Conservation (phyloP, 306 rosid species). For the Erythrophleum fordii region DNA sequence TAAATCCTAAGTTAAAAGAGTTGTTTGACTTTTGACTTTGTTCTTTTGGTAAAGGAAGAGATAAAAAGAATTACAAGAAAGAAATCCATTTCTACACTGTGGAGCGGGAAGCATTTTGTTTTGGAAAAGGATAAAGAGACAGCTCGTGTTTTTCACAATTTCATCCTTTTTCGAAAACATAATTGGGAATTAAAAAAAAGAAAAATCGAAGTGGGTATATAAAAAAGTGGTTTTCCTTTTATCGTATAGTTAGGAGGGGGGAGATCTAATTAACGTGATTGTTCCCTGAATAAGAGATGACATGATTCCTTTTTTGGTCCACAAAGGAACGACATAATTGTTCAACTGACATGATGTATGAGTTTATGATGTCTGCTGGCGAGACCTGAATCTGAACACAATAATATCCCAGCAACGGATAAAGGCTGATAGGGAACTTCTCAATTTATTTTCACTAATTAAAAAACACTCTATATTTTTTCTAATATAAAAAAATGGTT, state of each 20-base stretch:
- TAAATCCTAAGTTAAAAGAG: too few relatives aligned
- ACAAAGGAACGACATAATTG: not conserved
- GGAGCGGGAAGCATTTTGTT: not conserved
- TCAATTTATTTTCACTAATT: too few relatives aligned
- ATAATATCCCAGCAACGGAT: not conserved
- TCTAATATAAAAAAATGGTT: too few relatives aligned
- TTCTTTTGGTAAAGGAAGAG: too few relatives aligned
- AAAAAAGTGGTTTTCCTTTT: not conserved
- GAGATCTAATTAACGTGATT: slow-evolving; percentile 33
- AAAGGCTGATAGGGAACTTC: too few relatives aligned
- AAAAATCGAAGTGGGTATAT: too few relatives aligned
- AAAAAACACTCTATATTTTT: too few relatives aligned
- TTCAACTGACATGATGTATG: not conserved
- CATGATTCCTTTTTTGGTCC: not conserved
- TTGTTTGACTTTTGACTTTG: too few relatives aligned
- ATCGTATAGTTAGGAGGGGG: too few relatives aligned
- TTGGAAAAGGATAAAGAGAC: not conserved
- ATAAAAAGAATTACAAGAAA: not conserved
- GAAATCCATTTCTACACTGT: not conserved
- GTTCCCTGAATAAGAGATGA: slow-evolving; percentile 27
- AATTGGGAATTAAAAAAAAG: not conserved
- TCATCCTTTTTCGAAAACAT: not conserved
- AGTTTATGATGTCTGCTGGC: not conserved
- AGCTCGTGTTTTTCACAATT: not conserved
- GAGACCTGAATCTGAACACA: not conserved